Evolutionary conservation across 208 protist species (phyloP).

Genomic region (Acanthamoeba lenticulata): DNA sequence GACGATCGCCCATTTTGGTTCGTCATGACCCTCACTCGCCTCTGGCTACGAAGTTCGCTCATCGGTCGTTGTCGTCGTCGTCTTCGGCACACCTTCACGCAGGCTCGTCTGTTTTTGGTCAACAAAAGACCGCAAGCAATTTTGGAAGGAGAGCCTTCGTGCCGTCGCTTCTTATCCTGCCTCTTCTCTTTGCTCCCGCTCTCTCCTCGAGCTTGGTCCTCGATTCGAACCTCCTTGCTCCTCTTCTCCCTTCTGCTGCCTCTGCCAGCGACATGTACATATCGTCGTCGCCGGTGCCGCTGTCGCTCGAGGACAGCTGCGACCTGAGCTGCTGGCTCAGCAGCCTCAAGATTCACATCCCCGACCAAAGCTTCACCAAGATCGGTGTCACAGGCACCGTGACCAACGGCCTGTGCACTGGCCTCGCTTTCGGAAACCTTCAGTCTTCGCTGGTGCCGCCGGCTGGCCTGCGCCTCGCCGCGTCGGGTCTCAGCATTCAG

Average conservation of each 20-base stretch:
- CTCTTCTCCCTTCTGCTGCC: not conserved
- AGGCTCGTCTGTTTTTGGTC: too few species aligned
- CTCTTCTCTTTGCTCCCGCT: not conserved
- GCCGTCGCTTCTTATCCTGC: not conserved
- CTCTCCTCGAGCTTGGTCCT: not conserved
- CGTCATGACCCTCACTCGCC: too few species aligned
- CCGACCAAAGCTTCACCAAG: not conserved
- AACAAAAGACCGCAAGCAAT: not conserved
- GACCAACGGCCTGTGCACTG: conserved; percentile 24
- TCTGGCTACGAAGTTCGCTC: too few species aligned
- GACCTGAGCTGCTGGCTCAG: conserved; percentile 34
- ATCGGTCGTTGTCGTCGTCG: too few species aligned
- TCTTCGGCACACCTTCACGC: too few species aligned
- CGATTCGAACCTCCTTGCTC: not conserved
- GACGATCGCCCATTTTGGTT: too few species aligned
- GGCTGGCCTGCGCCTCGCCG: not conserved
- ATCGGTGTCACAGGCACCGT: not conserved
- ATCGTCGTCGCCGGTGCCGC: not conserved
- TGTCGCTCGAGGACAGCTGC: not conserved
- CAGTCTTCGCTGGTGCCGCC: not conserved
- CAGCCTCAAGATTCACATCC: conserved; percentile 29
- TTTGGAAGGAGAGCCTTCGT: not conserved
- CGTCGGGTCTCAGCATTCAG: not conserved
- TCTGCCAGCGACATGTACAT: not conserved
- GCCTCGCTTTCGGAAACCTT: not conserved